A percentile compares a stretch with the other conserved stretches of the same genome.
These are phyloP conservation scores for Penicillium expansum DNA, from an alignment of 2,329 filamentous ascomycete species.

Conservation along the genomic window DNA sequence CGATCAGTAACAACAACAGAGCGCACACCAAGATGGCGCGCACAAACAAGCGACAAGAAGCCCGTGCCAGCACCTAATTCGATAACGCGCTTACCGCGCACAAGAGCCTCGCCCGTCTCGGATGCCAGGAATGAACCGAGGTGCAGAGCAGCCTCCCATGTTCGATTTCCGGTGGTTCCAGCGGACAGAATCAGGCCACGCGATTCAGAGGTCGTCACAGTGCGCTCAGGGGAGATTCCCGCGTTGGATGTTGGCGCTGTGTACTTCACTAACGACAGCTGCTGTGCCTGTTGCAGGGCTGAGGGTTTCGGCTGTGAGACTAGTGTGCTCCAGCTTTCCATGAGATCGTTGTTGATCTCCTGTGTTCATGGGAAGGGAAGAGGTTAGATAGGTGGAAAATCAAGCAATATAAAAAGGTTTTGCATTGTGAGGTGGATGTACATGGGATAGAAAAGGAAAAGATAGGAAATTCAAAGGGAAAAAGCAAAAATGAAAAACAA, in stretches of 20 bases:
- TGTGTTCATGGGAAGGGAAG: conserved; percentile 39
- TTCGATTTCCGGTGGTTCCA: conserved; percentile 64
- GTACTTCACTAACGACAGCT: conserved; percentile 75
- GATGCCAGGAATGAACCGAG: conserved; percentile 59
- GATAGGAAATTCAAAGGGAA: background rate
- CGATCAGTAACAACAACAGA: conserved; percentile 63
- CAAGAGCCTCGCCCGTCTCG: conserved; percentile 42
- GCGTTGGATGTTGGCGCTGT: conserved; percentile 33
- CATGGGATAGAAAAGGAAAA: conserved; percentile 7
- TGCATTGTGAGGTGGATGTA: conserved; percentile 13
- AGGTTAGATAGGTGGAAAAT: conserved; percentile 4
- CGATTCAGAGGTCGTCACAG: conserved; percentile 49
- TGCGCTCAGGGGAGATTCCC: conserved; percentile 10
- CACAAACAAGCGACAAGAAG: conserved; percentile 62
- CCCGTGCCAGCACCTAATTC: conserved; percentile 68
- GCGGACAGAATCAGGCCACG: conserved; percentile 57
- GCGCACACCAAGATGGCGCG: conserved; percentile 54
- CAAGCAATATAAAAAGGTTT: background rate
- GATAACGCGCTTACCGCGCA: conserved; percentile 56
- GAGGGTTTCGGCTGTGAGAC: conserved; percentile 63
- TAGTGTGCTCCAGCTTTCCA: conserved; percentile 64
- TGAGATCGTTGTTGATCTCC: conserved; percentile 81
- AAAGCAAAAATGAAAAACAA: conserved; percentile 12
- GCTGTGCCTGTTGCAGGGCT: conserved; percentile 64
- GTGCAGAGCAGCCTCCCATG: conserved; percentile 67